These are phyloP conservation scores for Nosema muscidifuracis DNA, from an alignment of 371 early-diverging fungal species.

Conservation along the genomic window DNA sequence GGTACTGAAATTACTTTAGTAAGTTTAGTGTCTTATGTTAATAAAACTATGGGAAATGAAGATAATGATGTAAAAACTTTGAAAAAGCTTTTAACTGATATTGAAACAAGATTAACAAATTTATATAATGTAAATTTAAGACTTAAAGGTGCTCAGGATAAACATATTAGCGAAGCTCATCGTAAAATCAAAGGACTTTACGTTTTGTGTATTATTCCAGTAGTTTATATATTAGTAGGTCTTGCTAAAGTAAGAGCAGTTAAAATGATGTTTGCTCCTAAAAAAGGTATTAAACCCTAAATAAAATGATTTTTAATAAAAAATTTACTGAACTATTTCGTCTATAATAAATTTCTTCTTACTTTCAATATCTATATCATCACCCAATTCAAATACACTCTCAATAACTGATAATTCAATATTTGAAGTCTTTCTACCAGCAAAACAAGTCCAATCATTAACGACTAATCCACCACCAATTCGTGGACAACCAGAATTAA, in stretches of 20 bases:
- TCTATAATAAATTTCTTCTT: conserved; percentile 25
- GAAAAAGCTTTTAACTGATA: conserved; percentile 21
- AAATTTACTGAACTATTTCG: conserved; percentile 11
- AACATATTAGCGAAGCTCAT: conserved; percentile 15
- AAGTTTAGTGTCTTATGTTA: conserved; percentile 4
- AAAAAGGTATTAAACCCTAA: conserved; percentile 16
- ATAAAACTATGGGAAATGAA: not conserved
- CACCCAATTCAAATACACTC: conserved; percentile 70
- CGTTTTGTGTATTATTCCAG: conserved; percentile 21
- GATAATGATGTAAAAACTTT: conserved; percentile 26
- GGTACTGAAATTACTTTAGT: conserved; percentile 5
- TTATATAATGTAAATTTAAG: conserved; percentile 10
- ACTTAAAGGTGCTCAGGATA: conserved; percentile 17
- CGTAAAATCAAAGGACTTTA: conserved; percentile 16
- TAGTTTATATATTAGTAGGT: conserved; percentile 24
- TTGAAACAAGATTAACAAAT: conserved; percentile 8
- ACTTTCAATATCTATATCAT: conserved; percentile 22
- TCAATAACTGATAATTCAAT: conserved; percentile 96
- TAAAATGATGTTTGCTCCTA: conserved; percentile 30
- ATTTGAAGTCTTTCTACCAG: conserved; percentile 88
- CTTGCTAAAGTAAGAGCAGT: conserved; percentile 20
- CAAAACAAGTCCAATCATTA: conserved; percentile 96
- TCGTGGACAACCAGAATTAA: conserved; percentile 93
- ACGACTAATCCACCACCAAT: conserved; percentile 94
- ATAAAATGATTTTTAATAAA: not conserved